Base-by-base conservation (phyloP, 495 filamentous ascomycete genomes). In the Penicillium desertorum region DNA sequence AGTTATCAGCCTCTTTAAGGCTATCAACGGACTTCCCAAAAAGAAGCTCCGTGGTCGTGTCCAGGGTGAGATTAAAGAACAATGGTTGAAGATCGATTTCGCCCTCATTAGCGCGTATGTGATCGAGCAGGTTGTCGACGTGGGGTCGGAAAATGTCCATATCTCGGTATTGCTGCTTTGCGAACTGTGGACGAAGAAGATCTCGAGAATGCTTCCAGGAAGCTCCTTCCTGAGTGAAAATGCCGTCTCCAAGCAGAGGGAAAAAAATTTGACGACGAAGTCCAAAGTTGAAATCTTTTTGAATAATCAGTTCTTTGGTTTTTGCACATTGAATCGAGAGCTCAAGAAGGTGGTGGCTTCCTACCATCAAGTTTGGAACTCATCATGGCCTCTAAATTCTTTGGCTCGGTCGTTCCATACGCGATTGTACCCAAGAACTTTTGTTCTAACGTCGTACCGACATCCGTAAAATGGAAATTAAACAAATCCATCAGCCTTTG, bases 181-280 rank as follows among this genome's bases (percentile, higher is more conserved):
- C 22, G 34, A 61, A 61, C 27, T 56, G 58, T 41, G 64, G 75
- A 2, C 74, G 70, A 8, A 85, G 68, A 7, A 82, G 62, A 19
- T 78, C 74, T 23, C 82, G 71, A 3, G 78, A 83, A 23, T 74
- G 78, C 54, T 74, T 75, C 83, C 83, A 86, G 8, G 68, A 56
- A 36, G 49, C 30, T 1, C 83, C 82, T 22, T 84, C 79, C 50
- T 81, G 76, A 0, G 77, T 75, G 61, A 86, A 85, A 53, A 86
- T 83, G 5, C 82, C 81, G 14, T 78, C 69, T 5, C 82, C 57
- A 5, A 59, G 43, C 30, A 59, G 19, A 23, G 50, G 57, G 2
- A 22, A 34, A 53, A 57, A 41, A 25, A 39, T 47, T 19, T 45
- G n/a, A 22, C 41, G 52, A 34, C 52, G 23, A 45, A 34, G 25